A percentile compares a stretch with the other conserved stretches of the same genome.
phyloP scores from a whole-genome alignment of 2,329 filamentous ascomycete genomes.

The Talaromyces sp. region DNA sequence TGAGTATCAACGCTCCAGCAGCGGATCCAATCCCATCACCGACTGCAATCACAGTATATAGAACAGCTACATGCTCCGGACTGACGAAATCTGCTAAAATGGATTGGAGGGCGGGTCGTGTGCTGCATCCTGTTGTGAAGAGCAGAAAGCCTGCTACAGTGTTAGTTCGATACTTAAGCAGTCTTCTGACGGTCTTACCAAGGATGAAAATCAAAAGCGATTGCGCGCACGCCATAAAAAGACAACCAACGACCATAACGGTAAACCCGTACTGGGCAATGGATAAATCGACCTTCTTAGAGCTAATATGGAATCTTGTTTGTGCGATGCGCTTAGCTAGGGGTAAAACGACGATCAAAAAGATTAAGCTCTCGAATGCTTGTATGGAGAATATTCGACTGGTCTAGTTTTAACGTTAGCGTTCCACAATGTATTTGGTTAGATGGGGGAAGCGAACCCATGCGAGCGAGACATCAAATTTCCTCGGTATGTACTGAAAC shows the following conservation, averaged over 20 bases:
- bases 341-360: neutral
- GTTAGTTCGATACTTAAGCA: neutral
- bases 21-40: neutral
- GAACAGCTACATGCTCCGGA: slow-evolving; percentile 3
- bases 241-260: neutral
- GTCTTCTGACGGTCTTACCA: neutral
- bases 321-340: slow-evolving; percentile 1
- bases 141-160: neutral
- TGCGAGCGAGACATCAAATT: slow-evolving; percentile 8
- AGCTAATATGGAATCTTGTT: neutral
- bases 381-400: slow-evolving; percentile 9
- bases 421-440: neutral
- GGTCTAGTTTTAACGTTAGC: neutral
- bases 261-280: slow-evolving; percentile 7
- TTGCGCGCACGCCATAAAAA: slow-evolving; percentile 3
- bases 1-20: slow-evolving; percentile 7
- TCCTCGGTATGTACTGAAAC: slow-evolving; percentile 12
- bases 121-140: slow-evolving; percentile 11
- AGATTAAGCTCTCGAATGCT: slow-evolving; percentile 5
- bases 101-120: slow-evolving; percentile 1
- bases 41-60: slow-evolving; percentile 3
- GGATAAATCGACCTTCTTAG: neutral
- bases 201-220: neutral
- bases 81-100: slow-evolving; percentile 7
- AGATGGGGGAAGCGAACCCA: neutral